phyloP scores from a whole-genome alignment of 116 monocot species.

The Zostera marina region DNA sequence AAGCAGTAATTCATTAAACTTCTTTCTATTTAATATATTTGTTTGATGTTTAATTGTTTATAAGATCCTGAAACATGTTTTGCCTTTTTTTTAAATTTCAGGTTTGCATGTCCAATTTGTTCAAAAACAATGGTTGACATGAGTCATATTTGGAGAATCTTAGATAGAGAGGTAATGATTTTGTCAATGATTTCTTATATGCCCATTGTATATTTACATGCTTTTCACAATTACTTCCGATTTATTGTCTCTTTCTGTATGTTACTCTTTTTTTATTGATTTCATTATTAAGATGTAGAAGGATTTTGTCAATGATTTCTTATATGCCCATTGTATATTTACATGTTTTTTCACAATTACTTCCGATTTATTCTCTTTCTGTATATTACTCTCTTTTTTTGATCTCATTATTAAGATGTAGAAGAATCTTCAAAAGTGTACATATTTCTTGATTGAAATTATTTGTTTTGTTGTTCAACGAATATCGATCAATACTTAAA shows the following conservation, averaged over 20 bases:
- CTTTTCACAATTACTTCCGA: too few species aligned
- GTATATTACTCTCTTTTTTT: too few species aligned
- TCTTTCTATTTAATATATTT: background rate
- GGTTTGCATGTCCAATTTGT: slow-evolving; percentile 77
- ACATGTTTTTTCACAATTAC: too few species aligned
- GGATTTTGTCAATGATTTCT: background rate
- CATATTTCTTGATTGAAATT: too few species aligned
- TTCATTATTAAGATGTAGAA: background rate
- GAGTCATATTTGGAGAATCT: slow-evolving; percentile 38
- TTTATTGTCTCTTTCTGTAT: too few species aligned
- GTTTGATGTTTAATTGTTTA: background rate
- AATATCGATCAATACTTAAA: too few species aligned
- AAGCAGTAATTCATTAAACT: slow-evolving; percentile 28
- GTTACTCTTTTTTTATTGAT: too few species aligned
- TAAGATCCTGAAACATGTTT: background rate
- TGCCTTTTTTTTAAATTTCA: slow-evolving; percentile 6
- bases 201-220: too few species aligned
- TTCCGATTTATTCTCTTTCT: too few species aligned
- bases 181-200: background rate
- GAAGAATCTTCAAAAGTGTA: background rate
- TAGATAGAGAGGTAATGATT: slow-evolving; percentile 55
- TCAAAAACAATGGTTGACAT: slow-evolving; percentile 58
- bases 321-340: too few species aligned
- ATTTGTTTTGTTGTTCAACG: too few species aligned
- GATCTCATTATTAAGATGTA: too few species aligned